Conservation (phyloP, 805 yeast species). For the Lipomyces japonicus region DNA sequence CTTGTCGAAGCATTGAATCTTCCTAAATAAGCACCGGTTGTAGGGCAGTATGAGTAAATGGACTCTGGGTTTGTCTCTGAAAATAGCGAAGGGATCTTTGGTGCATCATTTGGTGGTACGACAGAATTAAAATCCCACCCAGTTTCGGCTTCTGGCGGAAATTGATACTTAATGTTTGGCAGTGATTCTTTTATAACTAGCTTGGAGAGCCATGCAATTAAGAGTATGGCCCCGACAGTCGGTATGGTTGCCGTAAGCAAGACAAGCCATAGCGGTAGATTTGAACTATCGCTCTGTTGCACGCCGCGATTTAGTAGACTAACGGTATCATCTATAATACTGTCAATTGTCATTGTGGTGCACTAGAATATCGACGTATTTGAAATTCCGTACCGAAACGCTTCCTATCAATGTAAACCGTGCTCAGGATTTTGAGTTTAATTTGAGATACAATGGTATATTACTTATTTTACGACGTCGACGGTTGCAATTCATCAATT, state of each 20-base stretch:
- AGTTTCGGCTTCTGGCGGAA: slow-evolving; percentile 19
- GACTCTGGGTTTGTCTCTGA: slow-evolving; percentile 30
- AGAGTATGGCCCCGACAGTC: background rate
- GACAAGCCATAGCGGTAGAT: too few species aligned
- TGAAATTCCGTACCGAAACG: too few species aligned
- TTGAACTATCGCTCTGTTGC: too few species aligned
- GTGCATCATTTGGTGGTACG: background rate
- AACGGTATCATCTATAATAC: too few species aligned
- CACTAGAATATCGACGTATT: too few species aligned
- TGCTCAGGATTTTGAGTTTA: too few species aligned
- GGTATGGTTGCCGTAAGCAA: background rate
- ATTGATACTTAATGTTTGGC: slow-evolving; percentile 9
- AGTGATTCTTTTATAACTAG: background rate
- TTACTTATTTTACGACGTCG: too few species aligned
- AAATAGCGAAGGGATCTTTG: slow-evolving; percentile 1
- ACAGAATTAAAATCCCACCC: slow-evolving; percentile 7
- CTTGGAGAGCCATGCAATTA: background rate
- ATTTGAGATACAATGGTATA: too few species aligned
- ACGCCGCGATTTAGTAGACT: too few species aligned
- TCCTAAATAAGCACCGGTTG: slow-evolving; percentile 88
- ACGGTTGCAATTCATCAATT: too few species aligned
- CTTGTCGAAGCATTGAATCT: slow-evolving; percentile 59
- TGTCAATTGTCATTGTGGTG: too few species aligned
- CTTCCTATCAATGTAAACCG: too few species aligned
- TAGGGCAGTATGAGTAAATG: slow-evolving; percentile 90